Conservation (phyloP, 768 basidiomycete species). For the Ramaria sp. region DNA sequence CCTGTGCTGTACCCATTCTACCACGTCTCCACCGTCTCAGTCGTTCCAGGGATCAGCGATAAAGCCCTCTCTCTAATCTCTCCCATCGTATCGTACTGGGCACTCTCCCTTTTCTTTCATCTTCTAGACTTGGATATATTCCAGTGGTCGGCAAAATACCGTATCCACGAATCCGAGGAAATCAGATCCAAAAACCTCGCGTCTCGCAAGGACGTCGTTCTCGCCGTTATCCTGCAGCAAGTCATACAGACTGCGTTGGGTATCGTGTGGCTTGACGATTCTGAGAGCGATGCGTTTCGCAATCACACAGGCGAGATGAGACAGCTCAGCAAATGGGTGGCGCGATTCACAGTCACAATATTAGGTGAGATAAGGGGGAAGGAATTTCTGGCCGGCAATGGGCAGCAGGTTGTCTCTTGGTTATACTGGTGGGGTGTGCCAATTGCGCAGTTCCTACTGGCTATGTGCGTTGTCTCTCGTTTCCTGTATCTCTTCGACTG, state of each 20-base stretch:
- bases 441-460: conserved; percentile 53
- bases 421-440: conserved; percentile 95
- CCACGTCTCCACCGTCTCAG: conserved; percentile 19
- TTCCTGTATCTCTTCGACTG: not conserved
- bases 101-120: conserved; percentile 69
- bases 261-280: conserved; percentile 44
- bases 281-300: conserved; percentile 12
- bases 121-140: conserved; percentile 66
- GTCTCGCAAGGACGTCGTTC: conserved; percentile 58
- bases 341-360: conserved; percentile 24
- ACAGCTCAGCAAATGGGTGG: conserved; percentile 25
- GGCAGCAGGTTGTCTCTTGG: conserved; percentile 40
- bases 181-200: conserved; percentile 66
- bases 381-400: conserved; percentile 28
- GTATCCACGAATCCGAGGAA: conserved; percentile 83
- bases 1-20: conserved; percentile 25
- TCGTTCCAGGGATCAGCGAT: conserved; percentile 56
- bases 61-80: conserved; percentile 55
- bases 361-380: conserved; percentile 32
- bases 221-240: conserved; percentile 82
- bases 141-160: conserved; percentile 70
- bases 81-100: conserved; percentile 83
- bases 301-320: conserved; percentile 33
- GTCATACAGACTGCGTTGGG: conserved; percentile 73
- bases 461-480: conserved; percentile 56